Percentiles rank a stretch among this genome's conserved stretches.
Evolutionary conservation across 257 asterid species (phyloP).

Genomic region (Solanum medicagineum): DNA sequence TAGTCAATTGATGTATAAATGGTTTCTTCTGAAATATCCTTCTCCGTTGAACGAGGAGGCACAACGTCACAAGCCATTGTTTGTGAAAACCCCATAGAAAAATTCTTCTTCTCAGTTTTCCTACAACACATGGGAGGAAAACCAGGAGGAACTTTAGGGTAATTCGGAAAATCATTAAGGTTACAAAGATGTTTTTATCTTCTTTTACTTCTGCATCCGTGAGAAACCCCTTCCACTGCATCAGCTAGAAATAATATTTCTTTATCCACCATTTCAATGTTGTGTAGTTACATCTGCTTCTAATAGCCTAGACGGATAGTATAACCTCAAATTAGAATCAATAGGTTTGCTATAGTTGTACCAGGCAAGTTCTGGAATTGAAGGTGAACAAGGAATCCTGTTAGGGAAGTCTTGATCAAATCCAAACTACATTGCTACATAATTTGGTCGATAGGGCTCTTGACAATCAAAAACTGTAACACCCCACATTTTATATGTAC

Average conservation of each 20-base stretch:
- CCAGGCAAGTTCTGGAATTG: too few species aligned
- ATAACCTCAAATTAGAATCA: too few species aligned
- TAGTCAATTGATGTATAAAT: too few species aligned
- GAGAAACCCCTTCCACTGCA: background rate
- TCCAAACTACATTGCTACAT: constrained; percentile 28
- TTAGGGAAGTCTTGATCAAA: constrained; percentile 23
- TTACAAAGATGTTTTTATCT: background rate
- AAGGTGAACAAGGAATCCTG: background rate
- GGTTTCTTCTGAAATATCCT: too few species aligned
- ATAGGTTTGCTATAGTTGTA: too few species aligned
- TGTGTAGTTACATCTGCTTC: too few species aligned
- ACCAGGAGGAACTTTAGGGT: background rate
- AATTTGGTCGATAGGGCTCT: constrained; percentile 19
- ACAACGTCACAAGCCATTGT: background rate
- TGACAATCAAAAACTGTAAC: constrained; percentile 1
- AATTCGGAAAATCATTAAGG: too few species aligned
- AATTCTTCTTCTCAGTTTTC: background rate
- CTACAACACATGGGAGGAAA: background rate
- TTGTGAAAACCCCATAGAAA: background rate
- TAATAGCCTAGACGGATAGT: too few species aligned
- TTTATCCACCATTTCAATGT: too few species aligned
- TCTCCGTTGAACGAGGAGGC: background rate
- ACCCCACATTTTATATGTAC: too few species aligned
- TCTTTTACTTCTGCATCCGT: constrained; percentile 1
- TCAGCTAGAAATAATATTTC: background rate